Evolutionary conservation across 2,329 filamentous ascomycete species (phyloP).

Genomic region (Colletotrichum siamense): DNA sequence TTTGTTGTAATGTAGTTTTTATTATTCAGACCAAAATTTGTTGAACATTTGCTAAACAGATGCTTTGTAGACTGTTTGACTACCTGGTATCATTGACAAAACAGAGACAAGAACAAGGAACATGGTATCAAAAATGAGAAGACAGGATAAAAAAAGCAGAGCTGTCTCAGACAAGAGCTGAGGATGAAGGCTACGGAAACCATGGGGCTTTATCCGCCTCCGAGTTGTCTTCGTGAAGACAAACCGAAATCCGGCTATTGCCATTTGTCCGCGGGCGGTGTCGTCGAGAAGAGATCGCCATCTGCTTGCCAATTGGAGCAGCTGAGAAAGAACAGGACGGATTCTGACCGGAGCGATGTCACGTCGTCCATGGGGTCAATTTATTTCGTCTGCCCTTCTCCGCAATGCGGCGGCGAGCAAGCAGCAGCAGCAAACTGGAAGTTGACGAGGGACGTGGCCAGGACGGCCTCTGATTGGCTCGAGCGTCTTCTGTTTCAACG

Average conservation of each 20-base stretch:
- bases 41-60: neutral
- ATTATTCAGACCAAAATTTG: neutral
- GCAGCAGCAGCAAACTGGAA: neutral
- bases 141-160: neutral
- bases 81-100: neutral
- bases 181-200: neutral
- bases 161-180: neutral
- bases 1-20: neutral
- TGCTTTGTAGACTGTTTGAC: neutral
- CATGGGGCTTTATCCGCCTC: neutral
- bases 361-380: neutral
- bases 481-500: neutral
- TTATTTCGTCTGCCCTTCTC: neutral
- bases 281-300: neutral
- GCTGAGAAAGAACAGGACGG: neutral
- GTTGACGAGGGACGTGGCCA: neutral
- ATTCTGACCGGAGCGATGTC: constrained; percentile 13
- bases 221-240: neutral
- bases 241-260: neutral
- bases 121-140: neutral
- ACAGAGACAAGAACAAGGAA: neutral
- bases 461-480: neutral
- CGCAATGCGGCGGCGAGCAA: constrained; percentile 1
- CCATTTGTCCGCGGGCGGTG: neutral
- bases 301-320: neutral